Evolutionary conservation across 1,284 basidiomycete genomes (phyloP).

Genomic region (Erythrobasidium hasegawianum): DNA sequence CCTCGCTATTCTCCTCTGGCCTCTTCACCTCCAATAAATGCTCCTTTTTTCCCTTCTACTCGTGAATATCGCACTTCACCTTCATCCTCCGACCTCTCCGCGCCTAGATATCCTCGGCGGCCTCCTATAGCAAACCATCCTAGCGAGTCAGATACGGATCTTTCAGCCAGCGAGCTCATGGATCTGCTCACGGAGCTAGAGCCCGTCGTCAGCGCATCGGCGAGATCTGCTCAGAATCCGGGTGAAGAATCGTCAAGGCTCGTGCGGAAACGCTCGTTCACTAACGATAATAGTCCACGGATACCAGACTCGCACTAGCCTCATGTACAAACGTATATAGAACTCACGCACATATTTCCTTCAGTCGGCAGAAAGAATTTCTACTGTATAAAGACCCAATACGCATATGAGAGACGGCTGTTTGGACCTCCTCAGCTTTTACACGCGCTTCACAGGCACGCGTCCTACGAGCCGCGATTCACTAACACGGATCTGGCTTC

Average conservation of each 20-base stretch:
- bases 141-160: conserved; percentile 14
- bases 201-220: conserved; percentile 15
- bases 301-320: too few species aligned
- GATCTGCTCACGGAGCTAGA: conserved; percentile 21
- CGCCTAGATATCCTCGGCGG: background rate
- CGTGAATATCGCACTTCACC: background rate
- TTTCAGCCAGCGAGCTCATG: conserved; percentile 24
- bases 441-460: too few species aligned
- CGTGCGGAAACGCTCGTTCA: conserved; percentile 23
- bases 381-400: too few species aligned
- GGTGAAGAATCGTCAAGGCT: conserved; percentile 10
- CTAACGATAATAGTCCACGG: conserved; percentile 6
- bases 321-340: too few species aligned
- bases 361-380: too few species aligned
- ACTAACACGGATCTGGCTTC: too few species aligned
- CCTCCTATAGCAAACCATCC: background rate
- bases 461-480: too few species aligned
- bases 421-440: too few species aligned
- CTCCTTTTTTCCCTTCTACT: background rate
- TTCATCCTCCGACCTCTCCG: background rate
- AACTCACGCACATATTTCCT: too few species aligned
- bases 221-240: background rate
- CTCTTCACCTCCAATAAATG: too few species aligned
- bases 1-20: too few species aligned
- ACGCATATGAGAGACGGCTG: too few species aligned